Conservation (phyloP, 352 stramenopile species). For the Phytophthora pseudosyringae region DNA sequence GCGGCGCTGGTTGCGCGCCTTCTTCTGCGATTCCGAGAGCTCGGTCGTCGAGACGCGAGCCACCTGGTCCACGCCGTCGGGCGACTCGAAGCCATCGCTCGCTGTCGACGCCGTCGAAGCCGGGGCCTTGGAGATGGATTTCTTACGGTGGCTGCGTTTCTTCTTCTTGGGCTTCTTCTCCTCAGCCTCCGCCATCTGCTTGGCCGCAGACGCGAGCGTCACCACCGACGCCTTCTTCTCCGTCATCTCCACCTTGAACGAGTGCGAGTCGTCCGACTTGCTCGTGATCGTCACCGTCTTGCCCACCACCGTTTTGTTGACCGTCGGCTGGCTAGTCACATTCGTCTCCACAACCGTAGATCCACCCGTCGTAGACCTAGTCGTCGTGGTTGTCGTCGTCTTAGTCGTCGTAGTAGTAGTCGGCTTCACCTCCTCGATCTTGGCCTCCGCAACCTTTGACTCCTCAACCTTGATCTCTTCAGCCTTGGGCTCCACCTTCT, state of each 20-base stretch:
- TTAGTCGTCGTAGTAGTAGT: constrained; percentile 6
- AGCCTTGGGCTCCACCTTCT: constrained; percentile 7
- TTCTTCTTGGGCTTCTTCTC: constrained; percentile 50
- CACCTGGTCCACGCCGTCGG: constrained; percentile 39
- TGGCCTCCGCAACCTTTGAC: constrained; percentile 6
- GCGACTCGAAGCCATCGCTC: constrained; percentile 43
- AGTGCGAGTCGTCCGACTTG: constrained; percentile 34
- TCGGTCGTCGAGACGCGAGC: constrained; percentile 20
- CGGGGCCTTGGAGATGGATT: constrained; percentile 26
- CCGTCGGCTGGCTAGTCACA: constrained; percentile 33
- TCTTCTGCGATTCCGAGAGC: constrained; percentile 69
- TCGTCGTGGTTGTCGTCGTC: constrained; percentile 24
- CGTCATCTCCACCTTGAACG: constrained; percentile 43
- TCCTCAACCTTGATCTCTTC: constrained; percentile 10
- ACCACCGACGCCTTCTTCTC: constrained; percentile 41
- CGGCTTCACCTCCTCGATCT: constrained; percentile 20
- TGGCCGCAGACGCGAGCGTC: constrained; percentile 20
- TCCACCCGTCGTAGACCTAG: constrained; percentile 19
- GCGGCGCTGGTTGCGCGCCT: constrained; percentile 68
- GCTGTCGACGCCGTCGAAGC: constrained; percentile 26
- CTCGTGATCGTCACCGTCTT: constrained; percentile 47
- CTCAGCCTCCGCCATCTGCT: constrained; percentile 18
- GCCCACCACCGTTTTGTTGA: constrained; percentile 41
- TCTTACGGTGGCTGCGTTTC: constrained; percentile 40
- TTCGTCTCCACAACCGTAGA: constrained; percentile 42